Evolutionary conservation across 2,329 filamentous ascomycete genomes (phyloP).

Genomic region (Aspergillus jensenii): DNA sequence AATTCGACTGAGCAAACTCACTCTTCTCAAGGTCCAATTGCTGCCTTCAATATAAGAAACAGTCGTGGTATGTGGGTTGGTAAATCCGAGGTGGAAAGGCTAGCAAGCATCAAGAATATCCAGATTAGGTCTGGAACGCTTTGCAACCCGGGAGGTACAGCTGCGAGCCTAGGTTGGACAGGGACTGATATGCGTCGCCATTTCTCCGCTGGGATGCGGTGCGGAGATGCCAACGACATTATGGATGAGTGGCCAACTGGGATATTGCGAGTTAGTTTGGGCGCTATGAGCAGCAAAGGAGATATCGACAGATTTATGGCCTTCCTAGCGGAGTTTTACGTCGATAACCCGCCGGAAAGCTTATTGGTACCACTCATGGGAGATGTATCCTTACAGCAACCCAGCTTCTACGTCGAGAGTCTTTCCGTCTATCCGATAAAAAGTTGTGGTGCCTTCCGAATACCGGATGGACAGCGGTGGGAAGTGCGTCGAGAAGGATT

Average conservation of each 20-base stretch:
- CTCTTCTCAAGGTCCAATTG: conserved; percentile 65
- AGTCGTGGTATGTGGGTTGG: conserved; percentile 72
- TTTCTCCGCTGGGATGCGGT: conserved; percentile 80
- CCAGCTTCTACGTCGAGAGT: conserved; percentile 56
- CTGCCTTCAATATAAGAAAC: conserved; percentile 80
- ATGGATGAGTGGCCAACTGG: conserved; percentile 84
- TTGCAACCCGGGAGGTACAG: conserved; percentile 88
- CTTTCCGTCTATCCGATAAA: conserved; percentile 89
- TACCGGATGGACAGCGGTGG: conserved; percentile 68
- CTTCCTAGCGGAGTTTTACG: conserved; percentile 72
- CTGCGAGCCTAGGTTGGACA: conserved; percentile 68
- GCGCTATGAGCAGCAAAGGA: conserved; percentile 78
- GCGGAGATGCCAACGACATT: conserved; percentile 79
- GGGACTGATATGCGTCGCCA: conserved; percentile 82
- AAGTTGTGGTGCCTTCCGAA: conserved; percentile 77
- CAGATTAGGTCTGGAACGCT: conserved; percentile 85
- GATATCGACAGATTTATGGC: conserved; percentile 72
- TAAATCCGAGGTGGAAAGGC: conserved; percentile 81
- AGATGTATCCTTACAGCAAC: conserved; percentile 8
- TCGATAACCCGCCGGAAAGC: conserved; percentile 34
- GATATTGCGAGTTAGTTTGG: conserved; percentile 79
- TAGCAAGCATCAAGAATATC: conserved; percentile 74
- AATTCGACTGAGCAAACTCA: conserved; percentile 44
- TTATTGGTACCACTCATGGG: conserved; percentile 17
- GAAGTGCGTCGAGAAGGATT: conserved; percentile 78